Evolutionary conservation across 192 early-diverging fungal species (phyloP), one percentile per base, ranked within the genome.

Genomic region (Coemansia sp.): DNA sequence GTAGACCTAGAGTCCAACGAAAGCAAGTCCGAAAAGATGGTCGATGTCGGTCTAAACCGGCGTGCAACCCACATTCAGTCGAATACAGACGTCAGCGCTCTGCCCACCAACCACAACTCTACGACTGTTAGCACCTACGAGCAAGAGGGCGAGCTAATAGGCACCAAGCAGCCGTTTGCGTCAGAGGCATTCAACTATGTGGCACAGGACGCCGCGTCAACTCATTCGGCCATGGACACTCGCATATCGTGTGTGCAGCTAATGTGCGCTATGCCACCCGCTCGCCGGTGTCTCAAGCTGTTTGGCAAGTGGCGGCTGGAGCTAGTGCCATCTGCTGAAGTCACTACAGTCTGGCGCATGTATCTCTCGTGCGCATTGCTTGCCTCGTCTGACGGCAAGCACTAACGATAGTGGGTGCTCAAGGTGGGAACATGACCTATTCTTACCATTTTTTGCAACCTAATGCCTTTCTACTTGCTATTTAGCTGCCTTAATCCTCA

Each of bases 291-390:
- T 51, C 9, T 72, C 11, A 58, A 39, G 38, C 51, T 82, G 61
- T 67, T 76, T 26, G 60, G 57, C 3, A 69, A 46, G 45, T 82
- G 79, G 79, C 73, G 79, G 10, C 57, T 82, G 18, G 79, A 82
- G 65, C 36, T 62, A 11, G 69, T 82, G 4, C 60, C 79, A 5
- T 42, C 24, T 3, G 79, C 76, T 26, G 79, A 82, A 58, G 67
- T 72, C 4, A 50, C 50, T 16, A 82, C 79, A 1, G 65, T 82
- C 10, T 82, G 79, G 79, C 73, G 79, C 35, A 82, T 82, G 79
- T 82, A 82, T 36, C 62, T 82, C 16, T 82, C 79, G 10, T 82
- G 79, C 48, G 74, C 74, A 26, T 59, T 82, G n/a, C 62, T 82
- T 38, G 79, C 74, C 8, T 74, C 72, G 8, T 66, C 70, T 0